phyloP scores from a whole-genome alignment of 176 grass and related monocot genomes.

The Ampelocalamus luodianensis region DNA sequence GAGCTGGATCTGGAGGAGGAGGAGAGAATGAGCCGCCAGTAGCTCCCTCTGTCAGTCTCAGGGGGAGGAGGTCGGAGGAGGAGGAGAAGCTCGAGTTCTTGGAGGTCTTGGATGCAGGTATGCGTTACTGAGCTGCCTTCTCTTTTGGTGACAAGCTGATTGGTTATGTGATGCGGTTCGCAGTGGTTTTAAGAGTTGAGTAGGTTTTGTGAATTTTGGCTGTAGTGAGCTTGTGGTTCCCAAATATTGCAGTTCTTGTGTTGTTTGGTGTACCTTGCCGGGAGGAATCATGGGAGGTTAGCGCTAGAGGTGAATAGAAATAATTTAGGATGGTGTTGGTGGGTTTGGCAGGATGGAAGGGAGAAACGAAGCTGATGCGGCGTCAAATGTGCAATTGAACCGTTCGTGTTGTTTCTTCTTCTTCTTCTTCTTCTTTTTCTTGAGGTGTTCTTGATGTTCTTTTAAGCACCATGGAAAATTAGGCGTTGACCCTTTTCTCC shows the following conservation, averaged over 20 bases:
- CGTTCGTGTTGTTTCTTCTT: neutral
- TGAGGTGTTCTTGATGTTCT: neutral
- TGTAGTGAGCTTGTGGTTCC: neutral
- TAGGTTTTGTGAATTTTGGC: neutral
- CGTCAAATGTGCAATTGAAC: neutral
- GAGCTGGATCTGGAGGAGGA: neutral
- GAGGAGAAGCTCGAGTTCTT: neutral
- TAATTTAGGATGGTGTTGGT: neutral
- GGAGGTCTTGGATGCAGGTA: constrained; percentile 56
- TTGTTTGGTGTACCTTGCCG: neutral
- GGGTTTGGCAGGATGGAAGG: neutral
- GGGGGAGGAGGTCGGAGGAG: neutral
- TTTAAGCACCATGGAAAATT: neutral
- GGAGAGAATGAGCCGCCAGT: neutral
- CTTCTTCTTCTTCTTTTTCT: no score
- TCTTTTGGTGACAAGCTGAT: neutral
- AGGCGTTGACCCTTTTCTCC: neutral
- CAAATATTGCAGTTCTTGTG: neutral
- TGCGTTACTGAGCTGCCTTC: neutral
- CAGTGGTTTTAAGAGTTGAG: neutral
- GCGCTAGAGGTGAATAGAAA: neutral
- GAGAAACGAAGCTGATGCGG: neutral
- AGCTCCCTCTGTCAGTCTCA: neutral
- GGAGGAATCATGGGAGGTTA: neutral
- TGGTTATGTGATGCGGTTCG: neutral